Percentiles rank a stretch among this genome's conserved stretches.
phyloP scores from a whole-genome alignment of 768 basidiomycete genomes.

The Ramaria sp. region DNA sequence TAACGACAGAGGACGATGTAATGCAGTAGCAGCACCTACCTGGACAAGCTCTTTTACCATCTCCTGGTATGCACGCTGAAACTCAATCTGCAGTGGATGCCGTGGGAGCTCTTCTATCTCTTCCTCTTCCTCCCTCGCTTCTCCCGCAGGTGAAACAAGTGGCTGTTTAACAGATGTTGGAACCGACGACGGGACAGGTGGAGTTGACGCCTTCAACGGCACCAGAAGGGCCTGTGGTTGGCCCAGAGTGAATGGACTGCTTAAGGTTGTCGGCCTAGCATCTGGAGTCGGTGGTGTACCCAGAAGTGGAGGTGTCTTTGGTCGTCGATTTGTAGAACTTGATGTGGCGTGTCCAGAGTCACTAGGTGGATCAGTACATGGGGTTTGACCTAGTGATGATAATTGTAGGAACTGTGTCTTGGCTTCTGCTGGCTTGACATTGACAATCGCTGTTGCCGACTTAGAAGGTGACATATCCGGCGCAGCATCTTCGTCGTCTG shows the following conservation, averaged over 20 bases:
- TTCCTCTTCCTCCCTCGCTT: background rate
- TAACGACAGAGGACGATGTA: background rate
- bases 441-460: background rate
- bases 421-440: slow-evolving; percentile 6
- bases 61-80: background rate
- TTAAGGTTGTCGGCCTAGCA: background rate
- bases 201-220: background rate
- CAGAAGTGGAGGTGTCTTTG: slow-evolving; percentile 1
- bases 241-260: background rate
- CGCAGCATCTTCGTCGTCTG: slow-evolving; percentile 28
- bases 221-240: background rate
- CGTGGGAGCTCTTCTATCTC: background rate
- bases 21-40: background rate
- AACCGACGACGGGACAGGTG: background rate
- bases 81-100: slow-evolving; percentile 8
- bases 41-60: background rate
- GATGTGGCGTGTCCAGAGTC: background rate
- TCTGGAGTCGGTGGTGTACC: background rate
- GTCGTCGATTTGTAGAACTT: background rate
- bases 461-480: background rate
- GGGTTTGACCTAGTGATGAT: background rate
- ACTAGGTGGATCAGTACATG: background rate
- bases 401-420: background rate
- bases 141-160: background rate
- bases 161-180: background rate